phyloP scores from a whole-genome alignment of 768 basidiomycete species.

The Suillus bovinus region DNA sequence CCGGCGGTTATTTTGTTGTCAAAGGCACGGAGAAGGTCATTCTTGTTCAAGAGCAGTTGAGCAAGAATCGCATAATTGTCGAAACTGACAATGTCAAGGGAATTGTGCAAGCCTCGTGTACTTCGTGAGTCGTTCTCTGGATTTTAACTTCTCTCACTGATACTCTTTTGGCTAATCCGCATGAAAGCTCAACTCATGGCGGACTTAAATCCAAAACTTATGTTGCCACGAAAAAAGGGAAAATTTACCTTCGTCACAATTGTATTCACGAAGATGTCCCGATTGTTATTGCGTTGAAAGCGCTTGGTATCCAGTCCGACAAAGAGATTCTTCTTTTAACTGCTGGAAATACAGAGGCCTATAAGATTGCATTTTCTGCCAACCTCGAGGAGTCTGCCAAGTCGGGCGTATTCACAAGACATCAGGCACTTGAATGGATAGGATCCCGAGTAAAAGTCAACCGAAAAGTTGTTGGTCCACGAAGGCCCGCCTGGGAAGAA shows the following conservation, averaged over 20 bases:
- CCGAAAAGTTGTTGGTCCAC: constrained; percentile 74
- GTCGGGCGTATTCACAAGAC: constrained; percentile 85
- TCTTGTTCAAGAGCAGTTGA: constrained; percentile 96
- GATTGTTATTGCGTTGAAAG: constrained; percentile 94
- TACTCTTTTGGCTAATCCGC: constrained; percentile 13
- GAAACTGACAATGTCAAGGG: constrained; percentile 91
- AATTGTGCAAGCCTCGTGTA: constrained; percentile 91
- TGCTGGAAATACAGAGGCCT: constrained; percentile 87
- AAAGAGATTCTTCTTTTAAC: constrained; percentile 96
- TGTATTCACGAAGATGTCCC: constrained; percentile 97
- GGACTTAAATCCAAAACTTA: constrained; percentile 97
- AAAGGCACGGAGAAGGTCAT: constrained; percentile 99
- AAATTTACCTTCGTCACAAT: constrained; percentile 96
- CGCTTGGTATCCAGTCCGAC: constrained; percentile 94
- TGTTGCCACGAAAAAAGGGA: constrained; percentile 91
- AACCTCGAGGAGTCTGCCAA: constrained; percentile 95
- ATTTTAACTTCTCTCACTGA: neutral
- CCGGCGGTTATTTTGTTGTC: constrained; percentile 99
- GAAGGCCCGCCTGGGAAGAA: constrained; percentile 90
- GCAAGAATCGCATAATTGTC: constrained; percentile 99
- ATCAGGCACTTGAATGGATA: constrained; percentile 94
- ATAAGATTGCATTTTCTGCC: constrained; percentile 83
- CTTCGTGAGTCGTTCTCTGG: constrained; percentile 64
- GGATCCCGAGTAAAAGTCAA: constrained; percentile 92
- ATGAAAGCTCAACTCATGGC: constrained; percentile 70